phyloP scores from a whole-genome alignment of 768 basidiomycete species.

The Tricholoma terreum region DNA sequence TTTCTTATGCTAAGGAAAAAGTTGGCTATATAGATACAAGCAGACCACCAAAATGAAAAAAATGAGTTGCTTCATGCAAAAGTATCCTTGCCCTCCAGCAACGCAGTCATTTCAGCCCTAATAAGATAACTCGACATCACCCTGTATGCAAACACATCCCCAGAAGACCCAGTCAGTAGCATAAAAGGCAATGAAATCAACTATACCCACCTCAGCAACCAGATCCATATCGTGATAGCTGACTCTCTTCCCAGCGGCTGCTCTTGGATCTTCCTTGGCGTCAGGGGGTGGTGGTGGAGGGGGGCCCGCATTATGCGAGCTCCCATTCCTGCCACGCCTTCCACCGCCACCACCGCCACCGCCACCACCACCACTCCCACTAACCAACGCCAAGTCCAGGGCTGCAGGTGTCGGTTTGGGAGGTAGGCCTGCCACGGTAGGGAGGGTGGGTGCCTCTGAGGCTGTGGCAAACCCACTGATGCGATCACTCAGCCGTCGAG shows the following conservation, averaged over 20 bases:
- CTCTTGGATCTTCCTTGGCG: conserved; percentile 89
- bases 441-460: conserved; percentile 41
- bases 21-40: conserved; percentile 4
- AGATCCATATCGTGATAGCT: conserved; percentile 97
- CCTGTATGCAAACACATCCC: conserved; percentile 31
- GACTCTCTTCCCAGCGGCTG: conserved; percentile 83
- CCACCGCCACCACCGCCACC: conserved; percentile 36
- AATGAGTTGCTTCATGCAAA: not conserved
- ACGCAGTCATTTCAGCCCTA: conserved; percentile 18
- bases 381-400: conserved; percentile 49
- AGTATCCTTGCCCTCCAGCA: not conserved
- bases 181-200: conserved; percentile 3
- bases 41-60: conserved; percentile 1
- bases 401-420: conserved; percentile 67
- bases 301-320: conserved; percentile 43
- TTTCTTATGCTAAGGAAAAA: not conserved
- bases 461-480: conserved; percentile 72
- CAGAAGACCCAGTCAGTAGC: conserved; percentile 4
- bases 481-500: conserved; percentile 72
- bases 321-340: conserved; percentile 33
- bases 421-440: conserved; percentile 72
- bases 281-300: conserved; percentile 83
- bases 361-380: conserved; percentile 39
- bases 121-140: conserved; percentile 60
- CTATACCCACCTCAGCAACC: conserved; percentile 63